Evolutionary conservation across 805 yeast genomes (phyloP).

Genomic region (Candida sakaeoensis): DNA sequence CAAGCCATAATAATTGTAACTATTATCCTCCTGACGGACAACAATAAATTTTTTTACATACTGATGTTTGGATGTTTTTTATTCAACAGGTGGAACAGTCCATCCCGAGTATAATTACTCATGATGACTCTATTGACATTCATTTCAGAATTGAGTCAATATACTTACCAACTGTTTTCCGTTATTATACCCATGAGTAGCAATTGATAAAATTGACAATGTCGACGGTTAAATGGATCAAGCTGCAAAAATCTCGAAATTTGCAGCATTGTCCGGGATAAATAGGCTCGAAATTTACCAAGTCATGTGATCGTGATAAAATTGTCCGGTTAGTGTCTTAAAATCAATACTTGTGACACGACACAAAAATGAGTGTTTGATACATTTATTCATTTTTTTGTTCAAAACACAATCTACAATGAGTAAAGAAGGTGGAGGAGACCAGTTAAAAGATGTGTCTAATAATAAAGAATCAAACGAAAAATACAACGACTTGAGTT

Average conservation of each 20-base stretch:
- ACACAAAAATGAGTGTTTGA: not conserved
- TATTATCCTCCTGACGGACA: slow-evolving; percentile 1
- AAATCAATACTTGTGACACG: not conserved
- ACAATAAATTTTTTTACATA: not conserved
- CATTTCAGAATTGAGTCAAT: too few relatives aligned
- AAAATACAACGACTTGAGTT: slow-evolving; percentile 65
- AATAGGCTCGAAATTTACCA: not conserved
- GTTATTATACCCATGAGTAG: too few relatives aligned
- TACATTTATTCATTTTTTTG: not conserved
- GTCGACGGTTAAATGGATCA: slow-evolving; percentile 2
- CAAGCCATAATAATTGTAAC: slow-evolving; percentile 1
- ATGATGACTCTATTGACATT: too few relatives aligned
- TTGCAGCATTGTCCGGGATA: slow-evolving; percentile 1
- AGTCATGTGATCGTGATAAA: slow-evolving; percentile 1
- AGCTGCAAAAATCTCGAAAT: not conserved
- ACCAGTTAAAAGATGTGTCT: not conserved
- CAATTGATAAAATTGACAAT: not conserved
- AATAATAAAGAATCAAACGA: slow-evolving; percentile 14
- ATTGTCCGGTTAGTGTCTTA: not conserved
- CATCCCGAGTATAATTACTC: not conserved
- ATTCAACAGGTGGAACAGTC: not conserved
- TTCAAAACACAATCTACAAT: not conserved
- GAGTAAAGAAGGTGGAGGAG: slow-evolving; percentile 1
- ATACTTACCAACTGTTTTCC: too few relatives aligned
- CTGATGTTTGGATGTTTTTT: slow-evolving; percentile 1